These are phyloP conservation scores for Trichoderma sp. DNA, from an alignment of 2,329 filamentous ascomycete genomes.

Conservation along the genomic window DNA sequence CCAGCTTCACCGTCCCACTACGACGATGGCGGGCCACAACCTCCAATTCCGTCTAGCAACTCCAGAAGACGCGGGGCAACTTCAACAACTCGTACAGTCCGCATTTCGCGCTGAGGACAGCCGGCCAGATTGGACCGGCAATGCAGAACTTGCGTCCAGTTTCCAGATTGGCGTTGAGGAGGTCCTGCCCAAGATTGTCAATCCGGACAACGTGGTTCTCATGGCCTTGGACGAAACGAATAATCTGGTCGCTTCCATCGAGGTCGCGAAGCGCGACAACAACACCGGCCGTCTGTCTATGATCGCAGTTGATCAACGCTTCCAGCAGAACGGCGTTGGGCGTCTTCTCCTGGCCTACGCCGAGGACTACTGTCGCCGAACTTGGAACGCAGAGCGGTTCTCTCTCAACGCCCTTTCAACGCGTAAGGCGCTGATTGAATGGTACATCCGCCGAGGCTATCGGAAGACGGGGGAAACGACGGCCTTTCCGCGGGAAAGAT, in stretches of 20 bases:
- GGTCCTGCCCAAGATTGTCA: conserved; percentile 54
- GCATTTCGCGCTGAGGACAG: conserved; percentile 47
- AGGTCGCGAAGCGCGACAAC: conserved; percentile 35
- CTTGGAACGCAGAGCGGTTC: conserved; percentile 37
- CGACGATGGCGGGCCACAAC: conserved; percentile 4
- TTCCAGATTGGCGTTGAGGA: conserved; percentile 72
- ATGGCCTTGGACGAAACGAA: conserved; percentile 33
- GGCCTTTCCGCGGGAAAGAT: conserved; percentile 38
- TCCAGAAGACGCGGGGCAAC: conserved; percentile 39
- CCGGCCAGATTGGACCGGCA: conserved; percentile 42
- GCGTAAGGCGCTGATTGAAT: conserved; percentile 40
- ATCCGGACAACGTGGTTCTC: conserved; percentile 37
- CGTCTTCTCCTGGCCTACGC: conserved; percentile 38
- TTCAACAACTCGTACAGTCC: conserved; percentile 44
- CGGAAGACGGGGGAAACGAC: conserved; percentile 39
- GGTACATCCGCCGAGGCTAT: conserved; percentile 44
- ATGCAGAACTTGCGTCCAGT: conserved; percentile 62
- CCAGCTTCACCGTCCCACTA: not conserved
- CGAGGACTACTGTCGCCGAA: conserved; percentile 37
- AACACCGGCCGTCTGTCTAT: conserved; percentile 39
- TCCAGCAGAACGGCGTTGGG: conserved; percentile 42
- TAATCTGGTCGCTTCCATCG: conserved; percentile 37
- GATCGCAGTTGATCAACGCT: conserved; percentile 40
- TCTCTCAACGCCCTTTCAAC: conserved; percentile 42
- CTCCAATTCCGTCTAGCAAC: conserved; percentile 45